A percentile compares a stretch with the other conserved stretches of the same genome.
Evolutionary conservation across 352 stramenopile genomes (phyloP).

Genomic region (Phytophthora ramorum): DNA sequence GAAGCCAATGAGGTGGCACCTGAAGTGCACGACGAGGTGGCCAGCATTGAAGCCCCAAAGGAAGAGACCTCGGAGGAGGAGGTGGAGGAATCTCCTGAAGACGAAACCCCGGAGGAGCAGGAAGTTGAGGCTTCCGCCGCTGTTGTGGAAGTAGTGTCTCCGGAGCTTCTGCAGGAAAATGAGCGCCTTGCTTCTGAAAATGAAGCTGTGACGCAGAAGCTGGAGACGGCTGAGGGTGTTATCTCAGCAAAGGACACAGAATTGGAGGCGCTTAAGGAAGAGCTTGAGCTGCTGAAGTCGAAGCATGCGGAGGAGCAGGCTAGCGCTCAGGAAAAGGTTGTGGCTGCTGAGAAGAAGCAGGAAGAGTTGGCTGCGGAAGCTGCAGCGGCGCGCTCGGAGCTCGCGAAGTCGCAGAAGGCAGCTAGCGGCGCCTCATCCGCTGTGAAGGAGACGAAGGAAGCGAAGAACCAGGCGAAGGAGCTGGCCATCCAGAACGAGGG

Average conservation of each 20-base stretch:
- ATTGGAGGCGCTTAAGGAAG: slow-evolving; percentile 41
- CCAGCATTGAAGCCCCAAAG: slow-evolving; percentile 21
- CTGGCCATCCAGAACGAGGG: slow-evolving; percentile 34
- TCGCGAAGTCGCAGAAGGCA: slow-evolving; percentile 30
- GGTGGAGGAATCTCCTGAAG: slow-evolving; percentile 26
- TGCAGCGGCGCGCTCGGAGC: slow-evolving; percentile 25
- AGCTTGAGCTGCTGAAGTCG: slow-evolving; percentile 43
- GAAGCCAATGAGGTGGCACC: slow-evolving; percentile 7
- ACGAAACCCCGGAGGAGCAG: slow-evolving; percentile 30
- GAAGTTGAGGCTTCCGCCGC: slow-evolving; percentile 10
- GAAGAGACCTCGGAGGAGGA: slow-evolving; percentile 35
- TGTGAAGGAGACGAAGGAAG: slow-evolving; percentile 32
- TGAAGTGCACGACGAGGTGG: slow-evolving; percentile 24
- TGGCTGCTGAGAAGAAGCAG: slow-evolving; percentile 32
- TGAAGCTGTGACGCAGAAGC: slow-evolving; percentile 41
- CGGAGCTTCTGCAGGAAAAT: slow-evolving; percentile 50
- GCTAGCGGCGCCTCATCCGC: slow-evolving; percentile 18
- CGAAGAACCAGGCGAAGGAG: slow-evolving; percentile 38
- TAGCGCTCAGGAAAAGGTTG: slow-evolving; percentile 29
- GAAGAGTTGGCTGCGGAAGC: slow-evolving; percentile 29
- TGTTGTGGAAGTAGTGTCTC: slow-evolving; percentile 18
- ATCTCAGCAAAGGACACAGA: slow-evolving; percentile 46
- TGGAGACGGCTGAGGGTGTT: slow-evolving; percentile 31
- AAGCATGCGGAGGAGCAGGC: slow-evolving; percentile 44
- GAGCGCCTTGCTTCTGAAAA: slow-evolving; percentile 51